These are phyloP conservation scores for Annulohypoxylon moriforme DNA, from an alignment of 495 filamentous ascomycete species.

Conservation along the genomic window DNA sequence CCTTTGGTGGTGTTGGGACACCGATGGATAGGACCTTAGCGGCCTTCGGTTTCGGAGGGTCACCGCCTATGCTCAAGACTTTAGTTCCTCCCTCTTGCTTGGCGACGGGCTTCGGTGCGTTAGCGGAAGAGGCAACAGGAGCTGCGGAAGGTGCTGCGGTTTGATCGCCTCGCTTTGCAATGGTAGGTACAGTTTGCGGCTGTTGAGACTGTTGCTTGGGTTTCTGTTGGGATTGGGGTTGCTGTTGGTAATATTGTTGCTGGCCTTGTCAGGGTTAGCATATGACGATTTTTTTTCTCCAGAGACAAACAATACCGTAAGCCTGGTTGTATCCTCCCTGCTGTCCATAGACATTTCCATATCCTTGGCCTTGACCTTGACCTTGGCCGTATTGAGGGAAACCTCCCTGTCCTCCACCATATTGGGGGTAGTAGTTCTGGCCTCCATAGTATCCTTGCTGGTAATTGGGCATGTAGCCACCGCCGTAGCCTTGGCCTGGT, in stretches of 20 bases:
- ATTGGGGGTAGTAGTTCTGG: conserved; percentile 67
- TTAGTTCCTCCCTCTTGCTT: conserved; percentile 61
- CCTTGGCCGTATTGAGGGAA: conserved; percentile 64
- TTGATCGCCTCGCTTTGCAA: neutral
- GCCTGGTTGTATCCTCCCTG: conserved; percentile 68
- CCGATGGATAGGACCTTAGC: conserved; percentile 77
- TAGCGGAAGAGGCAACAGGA: conserved; percentile 51
- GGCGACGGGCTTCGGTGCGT: conserved; percentile 55
- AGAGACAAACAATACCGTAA: conserved; percentile 59
- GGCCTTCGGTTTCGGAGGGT: conserved; percentile 66
- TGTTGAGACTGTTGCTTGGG: conserved; percentile 58
- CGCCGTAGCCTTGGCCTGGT: conserved; percentile 74
- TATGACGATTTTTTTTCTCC: neutral
- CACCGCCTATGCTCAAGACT: conserved; percentile 64
- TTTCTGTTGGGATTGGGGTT: conserved; percentile 66
- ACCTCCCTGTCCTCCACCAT: conserved; percentile 56
- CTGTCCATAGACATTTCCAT: conserved; percentile 60
- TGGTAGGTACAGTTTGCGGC: conserved; percentile 66
- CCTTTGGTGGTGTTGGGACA: conserved; percentile 65
- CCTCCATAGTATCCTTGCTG: conserved; percentile 61
- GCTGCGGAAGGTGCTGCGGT: conserved; percentile 62
- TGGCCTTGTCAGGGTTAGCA: conserved; percentile 49
- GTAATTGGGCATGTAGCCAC: conserved; percentile 59
- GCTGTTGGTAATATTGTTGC: conserved; percentile 59
- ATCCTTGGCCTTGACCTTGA: conserved; percentile 59